A percentile compares a stretch with the other conserved stretches of the same genome.
These are phyloP conservation scores for Alternaria postmessia DNA, from an alignment of 2,329 filamentous ascomycete species.

Conservation along the genomic window DNA sequence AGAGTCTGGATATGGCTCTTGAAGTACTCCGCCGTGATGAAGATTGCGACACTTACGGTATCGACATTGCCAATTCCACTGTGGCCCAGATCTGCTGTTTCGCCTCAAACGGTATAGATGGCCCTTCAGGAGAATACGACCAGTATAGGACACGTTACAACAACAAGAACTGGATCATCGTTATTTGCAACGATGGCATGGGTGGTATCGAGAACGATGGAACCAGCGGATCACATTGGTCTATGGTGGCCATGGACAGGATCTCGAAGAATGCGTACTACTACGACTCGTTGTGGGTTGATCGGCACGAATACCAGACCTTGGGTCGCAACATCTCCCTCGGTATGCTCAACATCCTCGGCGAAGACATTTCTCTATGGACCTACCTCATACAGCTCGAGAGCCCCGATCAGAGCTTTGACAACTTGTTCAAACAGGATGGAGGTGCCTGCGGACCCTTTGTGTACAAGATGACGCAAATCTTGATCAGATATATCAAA, in stretches of 20 bases:
- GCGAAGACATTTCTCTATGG: conserved; percentile 12
- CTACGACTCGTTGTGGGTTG: conserved; percentile 25
- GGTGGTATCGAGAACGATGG: conserved; percentile 5
- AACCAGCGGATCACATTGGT: conserved; percentile 31
- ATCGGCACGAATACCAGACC: neutral
- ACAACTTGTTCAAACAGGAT: conserved; percentile 25
- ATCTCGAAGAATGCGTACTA: conserved; percentile 18
- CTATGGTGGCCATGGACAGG: conserved; percentile 27
- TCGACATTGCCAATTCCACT: conserved; percentile 29
- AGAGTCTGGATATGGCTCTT: conserved; percentile 30
- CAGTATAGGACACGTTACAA: conserved; percentile 18
- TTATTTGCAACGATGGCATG: conserved; percentile 36
- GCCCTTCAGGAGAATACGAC: conserved; percentile 9
- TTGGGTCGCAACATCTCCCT: conserved; percentile 2
- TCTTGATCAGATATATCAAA: conserved; percentile 5
- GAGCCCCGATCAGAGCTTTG: conserved; percentile 18
- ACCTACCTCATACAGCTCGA: neutral
- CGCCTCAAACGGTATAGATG: conserved; percentile 6
- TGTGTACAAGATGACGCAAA: conserved; percentile 24
- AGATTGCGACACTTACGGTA: conserved; percentile 16
- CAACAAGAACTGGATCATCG: conserved; percentile 33
- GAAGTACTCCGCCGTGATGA: conserved; percentile 19
- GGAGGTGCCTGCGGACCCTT: conserved; percentile 33
- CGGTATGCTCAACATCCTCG: conserved; percentile 24
- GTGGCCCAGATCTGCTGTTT: conserved; percentile 22